Base-by-base conservation (phyloP, 495 filamentous ascomycete genomes). In the Staphylotrichum longicolle region DNA sequence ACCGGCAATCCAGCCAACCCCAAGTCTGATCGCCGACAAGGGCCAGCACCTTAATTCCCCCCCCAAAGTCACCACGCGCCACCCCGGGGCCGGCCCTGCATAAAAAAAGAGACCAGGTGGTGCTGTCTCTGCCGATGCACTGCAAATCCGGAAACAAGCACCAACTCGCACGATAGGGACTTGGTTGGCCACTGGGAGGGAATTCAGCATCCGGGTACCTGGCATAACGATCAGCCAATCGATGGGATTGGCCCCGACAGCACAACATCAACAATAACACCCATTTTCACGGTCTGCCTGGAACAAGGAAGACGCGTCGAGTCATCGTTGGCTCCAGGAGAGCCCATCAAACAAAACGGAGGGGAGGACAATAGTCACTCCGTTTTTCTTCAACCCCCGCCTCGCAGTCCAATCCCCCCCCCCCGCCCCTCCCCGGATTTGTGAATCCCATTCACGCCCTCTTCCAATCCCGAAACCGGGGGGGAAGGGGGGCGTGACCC, bases 1-100 rank as follows among this genome's bases (percentile, higher is more conserved):
- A 48, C 32, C 32, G n/a, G 12, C 5, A 37, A 40, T 14, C 57
- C 44, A 35, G 7, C 57, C 57, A 52, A 45, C 54, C 59, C 51
- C 47, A 39, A 14, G 59, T 52, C 55, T 62, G 63, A 66, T 66
- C 63, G 58, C 56, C 63, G 55, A 57, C 59, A 49, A 59, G 63
- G 63, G 57, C 48, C 34, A 15, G 40, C 41, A 57, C 14, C 54
- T 45, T 45, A 46, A 57, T 20, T 57, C 9, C 42, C 32, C n/a
- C 52, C 47, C 20, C 1, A 9, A 30, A 56, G 15, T n/a, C 53
- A 44, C 37, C 9, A 42, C 14, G 20, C 20, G 20, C 20, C 20
- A 27, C 20, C 20, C 20, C 20, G 20, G 20, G 20, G 20, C 30
- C n/a, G 41, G 53, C 53, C 53, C 53, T 56, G 53, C 45, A 47